Percentiles rank a stretch among this genome's conserved stretches.
phyloP scores from a whole-genome alignment of 352 stramenopile species.

The Pythium aphanidermatum region DNA sequence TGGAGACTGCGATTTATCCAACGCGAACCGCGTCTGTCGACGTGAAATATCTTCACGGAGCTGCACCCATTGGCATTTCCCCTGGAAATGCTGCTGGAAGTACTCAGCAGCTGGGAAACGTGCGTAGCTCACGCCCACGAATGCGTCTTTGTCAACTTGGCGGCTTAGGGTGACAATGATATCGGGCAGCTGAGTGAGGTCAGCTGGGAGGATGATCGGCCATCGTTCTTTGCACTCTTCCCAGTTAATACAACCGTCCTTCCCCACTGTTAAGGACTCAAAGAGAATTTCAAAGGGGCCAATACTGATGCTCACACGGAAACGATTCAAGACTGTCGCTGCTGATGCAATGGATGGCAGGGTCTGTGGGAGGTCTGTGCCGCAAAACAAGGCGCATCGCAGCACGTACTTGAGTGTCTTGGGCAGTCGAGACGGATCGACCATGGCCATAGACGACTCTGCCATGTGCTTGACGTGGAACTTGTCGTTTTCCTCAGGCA shows the following conservation, averaged over 20 bases:
- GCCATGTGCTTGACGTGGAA: constrained; percentile 51
- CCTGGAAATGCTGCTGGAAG: constrained; percentile 35
- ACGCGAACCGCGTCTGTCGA: constrained; percentile 44
- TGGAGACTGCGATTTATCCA: constrained; percentile 44
- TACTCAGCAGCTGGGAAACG: constrained; percentile 35
- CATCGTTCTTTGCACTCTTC: constrained; percentile 43
- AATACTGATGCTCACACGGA: constrained; percentile 45
- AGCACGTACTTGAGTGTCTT: constrained; percentile 65
- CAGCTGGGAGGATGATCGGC: constrained; percentile 46
- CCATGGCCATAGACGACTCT: constrained; percentile 6
- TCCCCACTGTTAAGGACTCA: constrained; percentile 40
- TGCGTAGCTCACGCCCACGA: constrained; percentile 48
- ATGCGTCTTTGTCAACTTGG: constrained; percentile 50
- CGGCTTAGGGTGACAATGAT: constrained; percentile 61
- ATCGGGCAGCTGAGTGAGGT: constrained; percentile 66
- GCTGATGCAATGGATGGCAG: constrained; percentile 4
- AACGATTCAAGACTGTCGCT: constrained; percentile 17
- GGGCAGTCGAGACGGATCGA: constrained; percentile 18
- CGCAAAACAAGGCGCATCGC: constrained; percentile 51
- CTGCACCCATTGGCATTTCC: constrained; percentile 45
- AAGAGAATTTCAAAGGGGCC: constrained; percentile 42
- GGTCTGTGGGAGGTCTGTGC: constrained; percentile 38
- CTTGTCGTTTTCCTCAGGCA: constrained; percentile 42
- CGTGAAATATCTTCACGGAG: constrained; percentile 54
- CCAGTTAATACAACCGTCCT: constrained; percentile 39